Evolutionary conservation across 2,329 filamentous ascomycete genomes (phyloP).

Genomic region (Acrodontium crateriforme): DNA sequence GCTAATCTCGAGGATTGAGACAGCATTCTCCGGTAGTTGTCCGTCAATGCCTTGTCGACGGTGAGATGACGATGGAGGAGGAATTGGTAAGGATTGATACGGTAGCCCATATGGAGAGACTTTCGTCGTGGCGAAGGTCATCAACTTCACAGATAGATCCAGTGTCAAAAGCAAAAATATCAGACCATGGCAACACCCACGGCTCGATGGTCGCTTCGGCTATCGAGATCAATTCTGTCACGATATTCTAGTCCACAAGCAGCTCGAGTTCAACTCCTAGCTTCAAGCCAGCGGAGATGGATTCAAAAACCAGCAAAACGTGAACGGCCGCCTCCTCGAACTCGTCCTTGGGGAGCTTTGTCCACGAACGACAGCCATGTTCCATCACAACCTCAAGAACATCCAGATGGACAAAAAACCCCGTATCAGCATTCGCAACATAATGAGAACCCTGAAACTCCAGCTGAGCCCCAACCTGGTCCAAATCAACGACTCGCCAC

Average conservation of each 20-base stretch:
- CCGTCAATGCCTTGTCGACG: no score
- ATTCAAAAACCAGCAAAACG: constrained; percentile 8
- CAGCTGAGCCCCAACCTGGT: constrained; percentile 10
- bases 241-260: not conserved
- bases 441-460: constrained; percentile 4
- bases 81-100: no score
- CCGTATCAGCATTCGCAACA: constrained; percentile 4
- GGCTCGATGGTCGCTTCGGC: constrained; percentile 8
- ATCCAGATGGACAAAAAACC: constrained; percentile 1
- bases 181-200: no score
- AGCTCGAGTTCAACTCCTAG: not conserved
- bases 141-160: no score
- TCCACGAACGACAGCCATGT: constrained; percentile 2
- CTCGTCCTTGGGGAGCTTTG: constrained; percentile 8
- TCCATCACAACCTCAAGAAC: constrained; percentile 2
- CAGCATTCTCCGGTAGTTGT: no score
- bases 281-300: constrained; percentile 10
- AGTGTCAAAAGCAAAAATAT: no score
- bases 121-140: no score
- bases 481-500: constrained; percentile 28
- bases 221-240: constrained; percentile 5
- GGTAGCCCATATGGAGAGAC: no score
- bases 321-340: no score
- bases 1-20: no score
- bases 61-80: no score